Evolutionary conservation across 192 early-diverging fungal species (phyloP).

Genomic region (Lobosporangium transversale): DNA sequence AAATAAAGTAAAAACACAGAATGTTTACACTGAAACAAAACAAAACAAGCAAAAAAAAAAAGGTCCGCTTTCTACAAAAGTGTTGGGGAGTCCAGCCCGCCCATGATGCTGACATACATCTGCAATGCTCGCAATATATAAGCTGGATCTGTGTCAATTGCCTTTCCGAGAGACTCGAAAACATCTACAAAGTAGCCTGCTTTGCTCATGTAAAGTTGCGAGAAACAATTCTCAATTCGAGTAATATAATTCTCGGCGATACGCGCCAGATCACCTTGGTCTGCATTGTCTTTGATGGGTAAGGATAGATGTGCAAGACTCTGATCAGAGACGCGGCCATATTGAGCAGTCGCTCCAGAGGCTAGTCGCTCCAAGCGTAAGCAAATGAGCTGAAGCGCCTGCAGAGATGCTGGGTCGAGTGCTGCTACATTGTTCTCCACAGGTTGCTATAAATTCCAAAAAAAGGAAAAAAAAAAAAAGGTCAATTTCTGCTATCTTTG

Average conservation of each 20-base stretch:
- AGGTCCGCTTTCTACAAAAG: constrained; percentile 5
- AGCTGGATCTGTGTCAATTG: constrained; percentile 65
- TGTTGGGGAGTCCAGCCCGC: constrained; percentile 27
- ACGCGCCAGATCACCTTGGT: constrained; percentile 62
- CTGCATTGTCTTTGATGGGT: constrained; percentile 56
- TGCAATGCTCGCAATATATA: constrained; percentile 72
- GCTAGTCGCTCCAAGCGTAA: constrained; percentile 70
- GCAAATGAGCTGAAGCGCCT: constrained; percentile 60
- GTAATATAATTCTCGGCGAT: constrained; percentile 66
- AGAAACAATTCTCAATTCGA: constrained; percentile 73
- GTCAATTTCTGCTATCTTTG: background rate
- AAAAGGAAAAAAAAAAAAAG: background rate
- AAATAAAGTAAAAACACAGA: constrained; percentile 4
- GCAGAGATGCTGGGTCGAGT: constrained; percentile 61
- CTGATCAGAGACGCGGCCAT: constrained; percentile 48
- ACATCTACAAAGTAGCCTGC: constrained; percentile 64
- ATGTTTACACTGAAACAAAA: background rate
- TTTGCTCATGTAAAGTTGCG: constrained; percentile 66
- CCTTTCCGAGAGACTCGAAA: constrained; percentile 66
- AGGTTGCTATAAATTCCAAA: constrained; percentile 23
- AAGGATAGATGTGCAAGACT: constrained; percentile 35
- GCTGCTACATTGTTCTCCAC: constrained; percentile 21
- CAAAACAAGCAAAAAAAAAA: background rate
- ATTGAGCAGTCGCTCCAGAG: constrained; percentile 40
- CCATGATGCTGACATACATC: constrained; percentile 64